Evolutionary conservation across 2,329 filamentous ascomycete genomes (phyloP).

Genomic region (Cercospora sesami): DNA sequence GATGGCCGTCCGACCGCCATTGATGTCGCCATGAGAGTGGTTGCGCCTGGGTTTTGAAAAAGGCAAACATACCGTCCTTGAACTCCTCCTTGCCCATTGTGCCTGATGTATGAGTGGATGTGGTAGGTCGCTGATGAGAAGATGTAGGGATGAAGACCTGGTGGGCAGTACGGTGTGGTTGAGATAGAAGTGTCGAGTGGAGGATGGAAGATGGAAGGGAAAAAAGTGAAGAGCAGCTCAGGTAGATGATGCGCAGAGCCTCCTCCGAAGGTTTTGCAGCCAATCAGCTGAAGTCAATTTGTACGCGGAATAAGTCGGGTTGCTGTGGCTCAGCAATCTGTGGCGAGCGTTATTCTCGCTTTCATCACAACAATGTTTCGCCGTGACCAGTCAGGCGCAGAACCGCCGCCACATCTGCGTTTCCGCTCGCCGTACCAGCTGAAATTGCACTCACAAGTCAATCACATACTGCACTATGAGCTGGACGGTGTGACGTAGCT

Average conservation of each 20-base stretch:
- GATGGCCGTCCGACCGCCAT: not conserved
- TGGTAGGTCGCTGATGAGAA: not conserved
- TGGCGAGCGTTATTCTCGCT: not conserved
- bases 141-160: not conserved
- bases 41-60: conserved; percentile 1
- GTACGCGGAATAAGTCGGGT: conserved; percentile 5
- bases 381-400: not conserved
- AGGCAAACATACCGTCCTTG: conserved; percentile 38
- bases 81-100: conserved; percentile 44
- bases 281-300: conserved; percentile 1
- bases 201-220: not conserved
- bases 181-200: not conserved
- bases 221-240: conserved; percentile 9
- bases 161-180: not conserved
- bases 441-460: not conserved
- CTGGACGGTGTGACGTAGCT: not conserved
- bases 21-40: not conserved
- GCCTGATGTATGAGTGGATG: conserved; percentile 22
- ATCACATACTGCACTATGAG: not conserved
- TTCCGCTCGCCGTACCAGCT: not conserved
- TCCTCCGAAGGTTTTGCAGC: not conserved
- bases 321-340: not conserved
- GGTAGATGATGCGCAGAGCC: conserved; percentile 9
- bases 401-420: not conserved
- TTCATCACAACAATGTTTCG: conserved; percentile 1